Conservation (phyloP, 1,139 yeast genomes). For the Kurtzmaniella quercitrusa region DNA sequence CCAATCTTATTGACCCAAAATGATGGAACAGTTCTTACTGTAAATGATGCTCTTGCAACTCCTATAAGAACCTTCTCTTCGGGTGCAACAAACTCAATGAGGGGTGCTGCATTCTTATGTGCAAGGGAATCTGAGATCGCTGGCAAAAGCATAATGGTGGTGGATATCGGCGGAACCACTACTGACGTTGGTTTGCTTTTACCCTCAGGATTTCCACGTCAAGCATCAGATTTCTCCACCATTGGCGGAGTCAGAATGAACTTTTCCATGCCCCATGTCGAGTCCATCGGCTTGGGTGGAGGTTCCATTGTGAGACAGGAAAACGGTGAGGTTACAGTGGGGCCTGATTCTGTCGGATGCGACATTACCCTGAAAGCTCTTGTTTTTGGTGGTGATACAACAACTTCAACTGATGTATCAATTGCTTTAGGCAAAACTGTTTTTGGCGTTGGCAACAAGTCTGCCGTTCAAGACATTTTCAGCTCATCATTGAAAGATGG, state of each 20-base stretch:
- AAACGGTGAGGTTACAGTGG: slow-evolving; percentile 22
- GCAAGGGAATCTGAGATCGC: slow-evolving; percentile 19
- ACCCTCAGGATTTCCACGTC: slow-evolving; percentile 37
- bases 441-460: slow-evolving; percentile 12
- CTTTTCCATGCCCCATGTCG: slow-evolving; percentile 43
- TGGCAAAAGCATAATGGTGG: slow-evolving; percentile 27
- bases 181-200: slow-evolving; percentile 39
- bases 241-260: slow-evolving; percentile 42
- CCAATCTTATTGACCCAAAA: slow-evolving; percentile 39
- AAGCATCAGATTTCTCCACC: slow-evolving; percentile 29
- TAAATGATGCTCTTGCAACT: slow-evolving; percentile 25
- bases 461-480: slow-evolving; percentile 10
- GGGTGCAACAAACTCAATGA: slow-evolving; percentile 44
- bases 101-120: slow-evolving; percentile 41
- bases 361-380: slow-evolving; percentile 24
- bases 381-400: slow-evolving; percentile 33
- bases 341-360: slow-evolving; percentile 41
- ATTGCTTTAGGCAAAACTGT: slow-evolving; percentile 14
- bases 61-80: slow-evolving; percentile 42
- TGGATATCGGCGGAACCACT: slow-evolving; percentile 44
- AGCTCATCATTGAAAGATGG: slow-evolving; percentile 5
- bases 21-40: slow-evolving; percentile 38
- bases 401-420: slow-evolving; percentile 34
- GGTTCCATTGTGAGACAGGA: slow-evolving; percentile 33
- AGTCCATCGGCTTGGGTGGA: slow-evolving; percentile 41